phyloP scores from a whole-genome alignment of 768 basidiomycete species.

The Pleurotus salmoneostramineus region DNA sequence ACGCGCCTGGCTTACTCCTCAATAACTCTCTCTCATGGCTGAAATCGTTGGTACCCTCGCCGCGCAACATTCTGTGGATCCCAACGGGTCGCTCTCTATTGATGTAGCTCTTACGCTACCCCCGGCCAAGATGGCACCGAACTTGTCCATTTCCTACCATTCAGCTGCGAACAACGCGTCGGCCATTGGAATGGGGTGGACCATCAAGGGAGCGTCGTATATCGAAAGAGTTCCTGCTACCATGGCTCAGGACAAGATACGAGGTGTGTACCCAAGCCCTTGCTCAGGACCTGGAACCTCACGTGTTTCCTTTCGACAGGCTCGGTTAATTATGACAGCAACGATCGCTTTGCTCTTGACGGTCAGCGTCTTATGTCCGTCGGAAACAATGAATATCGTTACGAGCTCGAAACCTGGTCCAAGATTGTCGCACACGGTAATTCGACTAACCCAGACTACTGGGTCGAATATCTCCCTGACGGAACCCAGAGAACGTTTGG shows the following conservation, averaged over 20 bases:
- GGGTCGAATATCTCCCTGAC: constrained; percentile 2
- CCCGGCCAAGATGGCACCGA: constrained; percentile 1
- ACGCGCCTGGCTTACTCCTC: neutral
- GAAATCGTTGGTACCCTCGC: constrained; percentile 4
- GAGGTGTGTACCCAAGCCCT: neutral
- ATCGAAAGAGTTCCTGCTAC: constrained; percentile 5
- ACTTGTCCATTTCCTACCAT: neutral
- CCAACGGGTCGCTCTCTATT: constrained; percentile 2
- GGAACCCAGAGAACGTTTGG: constrained; percentile 6
- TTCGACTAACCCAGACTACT: constrained; percentile 1
- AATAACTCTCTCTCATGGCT: neutral
- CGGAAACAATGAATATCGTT: constrained; percentile 5
- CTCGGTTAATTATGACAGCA: neutral
- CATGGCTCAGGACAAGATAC: neutral
- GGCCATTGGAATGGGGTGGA: constrained; percentile 3
- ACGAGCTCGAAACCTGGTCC: constrained; percentile 4
- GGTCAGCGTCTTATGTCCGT: constrained; percentile 1
- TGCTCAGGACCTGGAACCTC: neutral
- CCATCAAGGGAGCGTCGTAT: constrained; percentile 5
- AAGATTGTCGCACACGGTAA: neutral
- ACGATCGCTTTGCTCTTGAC: constrained; percentile 2
- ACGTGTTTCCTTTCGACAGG: neutral
- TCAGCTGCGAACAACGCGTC: constrained; percentile 3
- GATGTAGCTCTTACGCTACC: neutral
- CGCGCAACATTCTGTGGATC: neutral